These are phyloP conservation scores for Colletotrichum sansevieriae DNA, from an alignment of 2,329 filamentous ascomycete genomes.

Conservation along the genomic window DNA sequence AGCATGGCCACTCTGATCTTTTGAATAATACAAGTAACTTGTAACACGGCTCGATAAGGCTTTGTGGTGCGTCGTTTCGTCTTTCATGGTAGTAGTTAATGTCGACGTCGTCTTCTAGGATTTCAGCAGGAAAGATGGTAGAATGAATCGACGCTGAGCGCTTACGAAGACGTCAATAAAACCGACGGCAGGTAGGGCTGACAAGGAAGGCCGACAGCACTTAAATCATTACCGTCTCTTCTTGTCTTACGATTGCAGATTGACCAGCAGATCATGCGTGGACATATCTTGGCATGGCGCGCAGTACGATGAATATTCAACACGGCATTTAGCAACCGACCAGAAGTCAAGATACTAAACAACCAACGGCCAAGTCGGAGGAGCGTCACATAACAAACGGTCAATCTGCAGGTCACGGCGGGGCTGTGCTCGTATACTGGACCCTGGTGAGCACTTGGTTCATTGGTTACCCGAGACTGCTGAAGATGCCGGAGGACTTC, in stretches of 20 bases:
- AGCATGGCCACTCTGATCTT: slow-evolving; percentile 2
- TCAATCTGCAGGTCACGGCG: slow-evolving; percentile 17
- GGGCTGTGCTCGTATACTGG: neutral
- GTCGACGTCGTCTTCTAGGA: too few relatives aligned
- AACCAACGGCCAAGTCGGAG: slow-evolving; percentile 4
- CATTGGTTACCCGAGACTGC: neutral
- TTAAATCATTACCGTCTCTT: too few relatives aligned
- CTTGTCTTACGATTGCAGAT: too few relatives aligned
- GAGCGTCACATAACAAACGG: slow-evolving; percentile 5
- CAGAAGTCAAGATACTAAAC: neutral
- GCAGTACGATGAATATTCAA: neutral
- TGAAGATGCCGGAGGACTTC: too few relatives aligned
- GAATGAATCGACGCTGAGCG: too few relatives aligned
- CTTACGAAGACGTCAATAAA: too few relatives aligned
- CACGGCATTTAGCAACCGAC: neutral
- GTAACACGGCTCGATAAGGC: neutral
- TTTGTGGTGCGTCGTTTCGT: too few relatives aligned
- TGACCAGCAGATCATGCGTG: too few relatives aligned
- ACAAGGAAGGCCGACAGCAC: too few relatives aligned
- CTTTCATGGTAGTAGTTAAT: too few relatives aligned
- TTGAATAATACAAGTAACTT: slow-evolving; percentile 17
- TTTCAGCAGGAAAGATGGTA: too few relatives aligned
- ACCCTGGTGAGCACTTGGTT: neutral
- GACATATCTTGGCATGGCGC: neutral
- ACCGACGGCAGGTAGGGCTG: too few relatives aligned